These are phyloP conservation scores for Chlamydomonas reinhardtii DNA, from an alignment of 163 green algal species.

Conservation along the genomic window DNA sequence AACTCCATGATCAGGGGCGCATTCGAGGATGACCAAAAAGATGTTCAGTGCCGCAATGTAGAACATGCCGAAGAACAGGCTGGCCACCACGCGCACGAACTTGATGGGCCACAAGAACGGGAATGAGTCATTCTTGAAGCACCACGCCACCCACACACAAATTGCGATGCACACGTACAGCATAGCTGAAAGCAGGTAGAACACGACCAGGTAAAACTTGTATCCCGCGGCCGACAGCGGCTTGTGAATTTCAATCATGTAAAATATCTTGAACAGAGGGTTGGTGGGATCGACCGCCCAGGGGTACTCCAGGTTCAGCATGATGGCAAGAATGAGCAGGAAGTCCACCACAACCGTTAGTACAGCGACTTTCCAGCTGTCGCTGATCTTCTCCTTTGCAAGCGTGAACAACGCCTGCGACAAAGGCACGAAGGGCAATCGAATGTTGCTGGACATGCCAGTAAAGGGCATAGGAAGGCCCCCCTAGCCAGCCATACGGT, in stretches of 20 bases:
- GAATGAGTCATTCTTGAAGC: conserved; percentile 76
- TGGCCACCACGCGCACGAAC: conserved; percentile 70
- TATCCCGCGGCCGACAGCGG: conserved; percentile 52
- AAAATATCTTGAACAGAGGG: conserved; percentile 61
- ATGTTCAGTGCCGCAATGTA: conserved; percentile 74
- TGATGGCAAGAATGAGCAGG: conserved; percentile 60
- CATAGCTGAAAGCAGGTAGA: conserved; percentile 74
- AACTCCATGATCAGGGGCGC: conserved; percentile 16
- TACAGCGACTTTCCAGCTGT: conserved; percentile 59
- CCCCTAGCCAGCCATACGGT: too few species aligned
- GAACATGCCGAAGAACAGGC: conserved; percentile 74
- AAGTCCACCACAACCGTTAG: conserved; percentile 64
- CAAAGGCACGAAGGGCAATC: too few species aligned
- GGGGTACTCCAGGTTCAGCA: conserved; percentile 66
- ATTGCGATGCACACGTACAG: conserved; percentile 63
- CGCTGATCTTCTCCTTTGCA: conserved; percentile 70
- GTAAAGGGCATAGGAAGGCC: too few species aligned
- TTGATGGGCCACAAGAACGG: conserved; percentile 79
- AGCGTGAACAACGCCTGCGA: conserved; percentile 66
- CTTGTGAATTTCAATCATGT: conserved; percentile 66
- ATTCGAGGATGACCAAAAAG: conserved; percentile 63
- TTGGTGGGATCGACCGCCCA: conserved; percentile 50
- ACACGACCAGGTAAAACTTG: conserved; percentile 64
- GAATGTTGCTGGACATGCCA: conserved; percentile 35
- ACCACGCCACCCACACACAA: conserved; percentile 68